A percentile compares a stretch with the other conserved stretches of the same genome.
Conservation (phyloP, 1,284 basidiomycete species). For the Gymnopus androsaceus region DNA sequence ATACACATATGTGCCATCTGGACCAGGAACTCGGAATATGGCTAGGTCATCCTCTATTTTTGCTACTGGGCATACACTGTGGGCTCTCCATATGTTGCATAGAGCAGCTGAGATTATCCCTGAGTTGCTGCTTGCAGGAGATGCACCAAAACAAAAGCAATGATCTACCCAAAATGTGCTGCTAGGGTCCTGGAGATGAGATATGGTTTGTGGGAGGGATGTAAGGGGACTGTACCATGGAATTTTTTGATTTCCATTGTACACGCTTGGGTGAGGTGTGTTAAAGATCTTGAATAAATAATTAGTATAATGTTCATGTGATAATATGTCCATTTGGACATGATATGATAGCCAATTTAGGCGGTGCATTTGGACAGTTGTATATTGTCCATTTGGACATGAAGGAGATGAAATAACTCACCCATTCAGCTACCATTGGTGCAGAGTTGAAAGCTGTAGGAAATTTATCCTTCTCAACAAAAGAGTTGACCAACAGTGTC, state of each 20-base stretch:
- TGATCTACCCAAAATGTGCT: conserved; percentile 30
- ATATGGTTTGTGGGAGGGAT: conserved; percentile 25
- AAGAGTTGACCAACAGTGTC: not conserved
- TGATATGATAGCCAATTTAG: no score
- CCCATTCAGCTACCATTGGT: not conserved
- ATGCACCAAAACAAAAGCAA: conserved; percentile 27
- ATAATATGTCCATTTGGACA: not conserved
- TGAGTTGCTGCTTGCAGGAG: conserved; percentile 30
- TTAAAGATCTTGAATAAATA: not conserved
- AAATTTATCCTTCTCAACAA: not conserved
- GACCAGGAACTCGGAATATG: no score
- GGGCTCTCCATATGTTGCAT: conserved; percentile 29
- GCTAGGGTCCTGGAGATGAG: conserved; percentile 21
- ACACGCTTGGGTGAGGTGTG: not conserved
- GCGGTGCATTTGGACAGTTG: no score
- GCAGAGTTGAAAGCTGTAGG: not conserved
- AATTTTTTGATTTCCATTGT: not conserved
- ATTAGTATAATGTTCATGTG: not conserved
- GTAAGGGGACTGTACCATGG: conserved; percentile 26
- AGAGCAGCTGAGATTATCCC: conserved; percentile 33
- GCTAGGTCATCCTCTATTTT: conserved; percentile 10
- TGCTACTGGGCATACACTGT: conserved; percentile 20
- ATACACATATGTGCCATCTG: conserved; percentile 21
- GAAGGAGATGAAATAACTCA: not conserved
- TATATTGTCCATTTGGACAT: no score